These are phyloP conservation scores for Ricinus communis DNA, from an alignment of 345 rosid genomes.

Conservation along the genomic window DNA sequence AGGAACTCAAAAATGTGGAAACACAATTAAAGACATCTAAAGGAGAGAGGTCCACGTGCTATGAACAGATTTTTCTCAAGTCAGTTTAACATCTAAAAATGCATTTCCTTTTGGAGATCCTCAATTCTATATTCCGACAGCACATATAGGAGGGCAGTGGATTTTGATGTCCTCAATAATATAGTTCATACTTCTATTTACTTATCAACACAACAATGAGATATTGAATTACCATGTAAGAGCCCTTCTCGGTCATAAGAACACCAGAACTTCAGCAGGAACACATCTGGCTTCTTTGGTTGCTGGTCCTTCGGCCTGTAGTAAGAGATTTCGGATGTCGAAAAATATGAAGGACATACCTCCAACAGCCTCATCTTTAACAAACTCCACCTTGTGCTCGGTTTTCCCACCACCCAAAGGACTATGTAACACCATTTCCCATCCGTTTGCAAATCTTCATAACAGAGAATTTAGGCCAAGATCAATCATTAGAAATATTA, in stretches of 20 bases:
- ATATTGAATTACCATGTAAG: conserved; percentile 45
- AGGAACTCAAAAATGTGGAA: not conserved
- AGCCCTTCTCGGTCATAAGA: conserved; percentile 52
- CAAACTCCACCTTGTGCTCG: conserved; percentile 53
- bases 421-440: conserved; percentile 73
- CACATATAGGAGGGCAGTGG: too few species aligned
- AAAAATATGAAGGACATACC: conserved; percentile 61
- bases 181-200: not conserved
- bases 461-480: conserved; percentile 12
- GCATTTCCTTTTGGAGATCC: too few species aligned
- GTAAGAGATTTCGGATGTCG: conserved; percentile 52
- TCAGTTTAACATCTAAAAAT: not conserved
- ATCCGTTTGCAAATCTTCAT: conserved; percentile 59
- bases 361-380: conserved; percentile 63
- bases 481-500: not conserved
- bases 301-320: conserved; percentile 41
- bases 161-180: not conserved
- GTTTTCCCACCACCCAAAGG: conserved; percentile 63
- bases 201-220: not conserved
- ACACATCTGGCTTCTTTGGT: conserved; percentile 49
- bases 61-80: not conserved
- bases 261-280: conserved; percentile 70
- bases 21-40: not conserved
- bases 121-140: too few species aligned
- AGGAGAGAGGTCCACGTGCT: not conserved